Conservation (phyloP, 371 early-diverging fungal genomes). For the Dichotomocladium elegans region DNA sequence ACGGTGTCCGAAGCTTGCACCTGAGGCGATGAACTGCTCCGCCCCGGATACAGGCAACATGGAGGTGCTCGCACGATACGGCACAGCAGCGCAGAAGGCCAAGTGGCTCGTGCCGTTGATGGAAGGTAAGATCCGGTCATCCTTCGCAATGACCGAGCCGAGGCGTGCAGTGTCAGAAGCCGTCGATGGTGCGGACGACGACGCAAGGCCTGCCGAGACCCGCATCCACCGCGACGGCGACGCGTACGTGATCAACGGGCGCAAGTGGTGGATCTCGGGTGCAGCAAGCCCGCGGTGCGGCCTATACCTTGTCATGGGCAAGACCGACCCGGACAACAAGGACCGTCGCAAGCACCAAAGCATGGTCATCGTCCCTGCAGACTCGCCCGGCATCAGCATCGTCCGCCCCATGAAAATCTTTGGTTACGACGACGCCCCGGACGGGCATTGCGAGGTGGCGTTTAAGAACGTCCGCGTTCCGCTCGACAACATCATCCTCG, state of each 20-base stretch:
- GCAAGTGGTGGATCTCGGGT: constrained; percentile 97
- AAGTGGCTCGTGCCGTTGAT: constrained; percentile 84
- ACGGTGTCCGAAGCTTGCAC: constrained; percentile 68
- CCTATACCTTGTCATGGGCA: constrained; percentile 88
- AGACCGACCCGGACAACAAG: constrained; percentile 69
- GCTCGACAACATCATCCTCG: constrained; percentile 80
- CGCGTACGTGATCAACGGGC: constrained; percentile 85
- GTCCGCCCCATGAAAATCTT: constrained; percentile 86
- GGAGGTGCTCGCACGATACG: constrained; percentile 97
- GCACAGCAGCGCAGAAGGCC: constrained; percentile 78
- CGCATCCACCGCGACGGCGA: constrained; percentile 65
- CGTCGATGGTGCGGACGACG: too few relatives aligned
- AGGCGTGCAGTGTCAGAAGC: constrained; percentile 94
- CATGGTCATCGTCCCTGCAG: constrained; percentile 86
- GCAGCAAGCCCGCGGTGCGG: constrained; percentile 92
- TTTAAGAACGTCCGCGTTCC: constrained; percentile 92
- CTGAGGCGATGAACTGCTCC: constrained; percentile 88
- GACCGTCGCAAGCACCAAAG: constrained; percentile 83
- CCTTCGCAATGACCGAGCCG: constrained; percentile 98
- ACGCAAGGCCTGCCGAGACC: too few relatives aligned
- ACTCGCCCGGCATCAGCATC: constrained; percentile 82
- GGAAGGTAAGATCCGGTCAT: constrained; percentile 89
- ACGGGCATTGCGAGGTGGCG: constrained; percentile 90
- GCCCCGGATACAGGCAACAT: constrained; percentile 99
- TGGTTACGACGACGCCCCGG: constrained; percentile 95